Base-by-base conservation (phyloP, 495 filamentous ascomycete genomes). In the Hypoxylon perforatum region DNA sequence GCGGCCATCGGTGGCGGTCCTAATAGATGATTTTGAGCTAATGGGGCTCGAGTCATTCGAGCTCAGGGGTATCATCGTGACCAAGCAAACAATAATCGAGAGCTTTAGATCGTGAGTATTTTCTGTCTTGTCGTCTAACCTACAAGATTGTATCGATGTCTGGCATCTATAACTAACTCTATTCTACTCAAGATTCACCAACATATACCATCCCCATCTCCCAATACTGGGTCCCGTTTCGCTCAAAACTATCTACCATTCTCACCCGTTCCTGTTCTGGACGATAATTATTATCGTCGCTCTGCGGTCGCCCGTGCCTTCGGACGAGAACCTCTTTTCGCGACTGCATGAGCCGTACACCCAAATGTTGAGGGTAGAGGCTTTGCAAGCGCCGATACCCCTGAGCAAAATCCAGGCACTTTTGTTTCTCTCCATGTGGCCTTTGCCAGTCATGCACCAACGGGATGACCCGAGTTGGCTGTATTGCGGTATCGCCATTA, bases 381-480 rank as follows among this genome's bases (percentile, higher is more conserved):
- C 56, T 3, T 39, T 75, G 17, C 53, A 44, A 42, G 59, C 73
- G 11, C 70, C 73, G 9, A 46, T 67, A 12, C 65, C 70, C 7
- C 22, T 76, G 21, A 62, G 70, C n/a, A 75, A 69, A 6, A 73
- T 73, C n/a, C 75, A 72, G 25, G 71, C 75, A 5, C 65, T 75
- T 11, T 51, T 76, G 12, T 45, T 76, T 15, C 64, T 79, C 33
- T 77, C 68, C 23, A 47, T 63, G 33, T 76, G 74, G 74, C 73
- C 74, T 19, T 22, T 76, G 12, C 74, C 73, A 3, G 70, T 73
- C 28, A 9, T 49, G 15, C 41, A 56, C 11, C 67, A 75, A 63
- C 36, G 44, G 1, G 54, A 71, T n/a, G 74, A 76, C 39, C 72
- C 74, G 11, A 75, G 71, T 45, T 76, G 74, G 74, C 46, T 73